Evolutionary conservation across 441 rosid species (phyloP).

Genomic region (Dalechampia spathulata): DNA sequence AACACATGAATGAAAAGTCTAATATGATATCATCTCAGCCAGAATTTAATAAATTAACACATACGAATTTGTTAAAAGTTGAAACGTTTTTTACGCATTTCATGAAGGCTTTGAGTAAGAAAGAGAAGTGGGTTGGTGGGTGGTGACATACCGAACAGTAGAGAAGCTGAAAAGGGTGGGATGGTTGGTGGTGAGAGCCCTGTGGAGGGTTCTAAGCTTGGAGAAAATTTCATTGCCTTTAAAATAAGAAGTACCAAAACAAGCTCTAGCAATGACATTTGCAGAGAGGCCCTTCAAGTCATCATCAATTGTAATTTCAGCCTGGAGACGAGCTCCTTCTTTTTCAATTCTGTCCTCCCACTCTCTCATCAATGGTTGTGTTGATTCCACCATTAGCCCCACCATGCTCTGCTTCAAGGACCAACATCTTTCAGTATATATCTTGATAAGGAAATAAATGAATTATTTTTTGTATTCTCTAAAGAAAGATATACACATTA

Average conservation of each 20-base stretch:
- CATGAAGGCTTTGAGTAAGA: too few relatives aligned
- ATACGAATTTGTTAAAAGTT: too few relatives aligned
- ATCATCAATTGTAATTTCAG: conserved; percentile 57
- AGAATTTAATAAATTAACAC: too few relatives aligned
- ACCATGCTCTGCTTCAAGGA: conserved; percentile 72
- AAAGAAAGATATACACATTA: too few relatives aligned
- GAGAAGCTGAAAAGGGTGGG: conserved; percentile 44
- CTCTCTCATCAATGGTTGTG: conserved; percentile 38
- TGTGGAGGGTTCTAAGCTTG: conserved; percentile 66
- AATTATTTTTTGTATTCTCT: too few relatives aligned
- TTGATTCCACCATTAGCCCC: conserved; percentile 62
- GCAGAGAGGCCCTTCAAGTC: conserved; percentile 64
- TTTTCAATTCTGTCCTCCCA: conserved; percentile 48
- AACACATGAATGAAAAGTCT: too few relatives aligned
- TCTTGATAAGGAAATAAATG: too few relatives aligned
- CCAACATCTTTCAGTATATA: too few relatives aligned
- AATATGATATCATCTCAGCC: too few relatives aligned
- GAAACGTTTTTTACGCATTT: too few relatives aligned
- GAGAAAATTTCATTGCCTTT: conserved; percentile 68
- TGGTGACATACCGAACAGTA: conserved; percentile 37
- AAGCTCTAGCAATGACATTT: conserved; percentile 68
- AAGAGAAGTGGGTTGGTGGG: conserved; percentile 18
- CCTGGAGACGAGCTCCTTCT: conserved; percentile 26
- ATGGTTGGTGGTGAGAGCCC: conserved; percentile 27
- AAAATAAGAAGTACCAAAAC: conserved; percentile 63